Evolutionary conservation across 306 rosid species (phyloP), one percentile per base, ranked within the genome.

Genomic region (Hippophae tibetana): DNA sequence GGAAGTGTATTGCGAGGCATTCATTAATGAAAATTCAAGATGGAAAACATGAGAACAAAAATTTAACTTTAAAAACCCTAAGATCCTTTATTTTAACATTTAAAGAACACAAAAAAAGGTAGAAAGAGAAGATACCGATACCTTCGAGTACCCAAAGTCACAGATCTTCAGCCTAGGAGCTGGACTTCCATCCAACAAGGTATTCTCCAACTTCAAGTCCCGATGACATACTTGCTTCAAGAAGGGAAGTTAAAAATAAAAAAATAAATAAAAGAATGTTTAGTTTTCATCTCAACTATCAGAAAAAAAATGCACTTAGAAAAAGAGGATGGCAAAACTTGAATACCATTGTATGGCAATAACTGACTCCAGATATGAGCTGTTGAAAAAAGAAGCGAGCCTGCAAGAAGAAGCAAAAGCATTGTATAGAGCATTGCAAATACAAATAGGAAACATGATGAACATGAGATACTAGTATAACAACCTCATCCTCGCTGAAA

Each of bases 331-430:
- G 38, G 5, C 40, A 47, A 23, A 61, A 10, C 40, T 76, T 25
- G 47, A 54, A 67, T 89, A 86, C 97, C 97, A 90, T 90, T 14
- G 88, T 82, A 74, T 90, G 97, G 68, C 89, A 90, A 65, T 77
- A 87, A 76, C 94, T 90, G 63, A 90, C 97, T 69, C 97, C 97
- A 6, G 95, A 90, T 77, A 90, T 86, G 62, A 90, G 97, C 74
- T 90, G 97, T 67, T 86, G 97, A 79, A 90, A 90, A 77, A 90
- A 90, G 81, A 90, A 90, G 60, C 97, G 97, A 54, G 95, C 97
- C 97, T 90, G 69, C 58, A 81, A 31, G 76, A 81, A 31, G 76
- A 25, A 63, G 58, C 8, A 52, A 67, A 53, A 62, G 62, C 56
- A 59, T 47, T 53, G 51, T 10, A 50, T 31, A 61, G n/a, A 7